Conservation (phyloP, 192 early-diverging fungal species). For the Backusella psychrophila region DNA sequence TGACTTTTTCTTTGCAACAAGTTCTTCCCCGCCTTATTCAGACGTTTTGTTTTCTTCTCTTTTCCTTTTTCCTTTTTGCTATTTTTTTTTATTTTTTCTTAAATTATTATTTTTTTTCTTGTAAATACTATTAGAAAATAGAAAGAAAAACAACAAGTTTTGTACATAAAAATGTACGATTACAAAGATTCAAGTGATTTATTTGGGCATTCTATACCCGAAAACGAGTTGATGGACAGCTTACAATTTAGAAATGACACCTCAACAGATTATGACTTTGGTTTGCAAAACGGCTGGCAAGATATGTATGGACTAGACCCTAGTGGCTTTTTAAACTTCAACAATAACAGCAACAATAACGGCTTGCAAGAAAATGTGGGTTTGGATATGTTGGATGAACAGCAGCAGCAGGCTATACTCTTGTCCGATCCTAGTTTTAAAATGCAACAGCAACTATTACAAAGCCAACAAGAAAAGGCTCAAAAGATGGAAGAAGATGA, state of each 20-base stretch:
- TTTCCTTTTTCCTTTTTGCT: not conserved
- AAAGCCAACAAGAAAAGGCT: slow-evolving; percentile 13
- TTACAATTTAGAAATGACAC: slow-evolving; percentile 6
- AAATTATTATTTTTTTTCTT: not conserved
- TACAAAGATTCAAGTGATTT: slow-evolving; percentile 6
- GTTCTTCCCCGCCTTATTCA: not conserved
- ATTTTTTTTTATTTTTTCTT: not conserved
- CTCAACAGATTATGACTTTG: not conserved
- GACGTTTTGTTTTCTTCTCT: not conserved
- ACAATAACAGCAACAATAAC: not conserved
- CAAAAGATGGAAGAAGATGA: slow-evolving; percentile 9
- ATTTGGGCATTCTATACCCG: not conserved
- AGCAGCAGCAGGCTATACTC: slow-evolving; percentile 18
- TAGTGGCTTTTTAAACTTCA: slow-evolving; percentile 4
- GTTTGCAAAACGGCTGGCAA: slow-evolving; percentile 3
- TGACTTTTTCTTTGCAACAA: not conserved
- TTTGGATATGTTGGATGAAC: slow-evolving; percentile 4
- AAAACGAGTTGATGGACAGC: slow-evolving; percentile 3
- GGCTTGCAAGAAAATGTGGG: not conserved
- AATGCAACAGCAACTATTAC: slow-evolving; percentile 19
- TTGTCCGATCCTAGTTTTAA: slow-evolving; percentile 23
- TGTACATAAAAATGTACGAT: slow-evolving; percentile 9
- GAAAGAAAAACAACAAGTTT: not conserved
- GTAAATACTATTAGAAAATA: slow-evolving; percentile 4
- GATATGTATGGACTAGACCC: not conserved